Evolutionary conservation across 495 filamentous ascomycete species (phyloP).

Genomic region (Penicillium ochrochloron): DNA sequence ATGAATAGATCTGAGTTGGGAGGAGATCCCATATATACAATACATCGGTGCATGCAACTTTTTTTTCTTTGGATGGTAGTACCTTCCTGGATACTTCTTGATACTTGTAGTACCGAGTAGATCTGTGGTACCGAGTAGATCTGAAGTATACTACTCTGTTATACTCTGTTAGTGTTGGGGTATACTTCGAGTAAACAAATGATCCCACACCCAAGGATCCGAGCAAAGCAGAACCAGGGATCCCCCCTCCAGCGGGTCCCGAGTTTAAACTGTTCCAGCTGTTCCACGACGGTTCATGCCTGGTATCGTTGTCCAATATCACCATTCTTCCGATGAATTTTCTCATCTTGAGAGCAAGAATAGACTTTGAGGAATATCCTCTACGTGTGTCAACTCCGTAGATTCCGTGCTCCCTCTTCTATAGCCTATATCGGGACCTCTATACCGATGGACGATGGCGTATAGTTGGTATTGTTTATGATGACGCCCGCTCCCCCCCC

Average conservation of each 20-base stretch:
- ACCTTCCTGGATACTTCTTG: not conserved
- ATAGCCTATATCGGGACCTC: not conserved
- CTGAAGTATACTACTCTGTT: not conserved
- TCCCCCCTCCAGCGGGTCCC: conserved; percentile 22
- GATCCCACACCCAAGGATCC: conserved; percentile 5
- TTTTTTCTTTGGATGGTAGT: not conserved
- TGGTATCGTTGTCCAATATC: not conserved
- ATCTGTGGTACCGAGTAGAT: not conserved
- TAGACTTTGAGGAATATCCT: not conserved
- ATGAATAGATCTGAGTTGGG: not conserved
- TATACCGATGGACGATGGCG: not conserved
- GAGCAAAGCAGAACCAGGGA: conserved; percentile 16
- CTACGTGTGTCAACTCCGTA: not conserved
- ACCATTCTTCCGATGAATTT: not conserved
- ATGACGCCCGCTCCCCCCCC: conserved; percentile 17
- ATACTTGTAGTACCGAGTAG: not conserved
- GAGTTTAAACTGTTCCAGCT: conserved; percentile 14
- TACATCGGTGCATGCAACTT: not conserved
- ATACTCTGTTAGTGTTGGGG: not conserved
- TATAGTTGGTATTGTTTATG: conserved; percentile 9
- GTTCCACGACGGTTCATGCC: not conserved
- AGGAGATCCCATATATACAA: not conserved
- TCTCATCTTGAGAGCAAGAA: not conserved
- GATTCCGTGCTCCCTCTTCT: not conserved
- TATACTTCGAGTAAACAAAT: conserved; percentile 1